phyloP scores from a whole-genome alignment of 257 asterid genomes.

The Parsonsia alboflavescens region DNA sequence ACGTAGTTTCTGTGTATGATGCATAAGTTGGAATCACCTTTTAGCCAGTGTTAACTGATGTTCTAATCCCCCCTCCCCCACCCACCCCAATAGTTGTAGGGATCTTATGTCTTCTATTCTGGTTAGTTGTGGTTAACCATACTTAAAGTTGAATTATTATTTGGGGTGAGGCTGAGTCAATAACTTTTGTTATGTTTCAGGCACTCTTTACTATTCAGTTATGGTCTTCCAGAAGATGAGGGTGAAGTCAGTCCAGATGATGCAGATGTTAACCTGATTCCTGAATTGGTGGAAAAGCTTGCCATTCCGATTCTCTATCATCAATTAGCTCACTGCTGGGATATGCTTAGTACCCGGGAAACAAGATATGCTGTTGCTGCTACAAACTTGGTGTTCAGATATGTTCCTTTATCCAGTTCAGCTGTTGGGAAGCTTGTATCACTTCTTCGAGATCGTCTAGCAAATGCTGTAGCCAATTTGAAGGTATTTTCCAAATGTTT shows the following conservation, averaged over 20 bases:
- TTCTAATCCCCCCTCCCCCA: no score
- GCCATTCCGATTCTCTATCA: conserved; percentile 85
- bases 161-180: conserved; percentile 1
- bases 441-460: conserved; percentile 71
- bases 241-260: conserved; percentile 37
- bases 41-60: background rate
- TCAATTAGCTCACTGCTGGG: conserved; percentile 76
- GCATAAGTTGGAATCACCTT: background rate
- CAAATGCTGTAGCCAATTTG: conserved; percentile 70
- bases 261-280: conserved; percentile 78
- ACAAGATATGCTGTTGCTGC: conserved; percentile 76
- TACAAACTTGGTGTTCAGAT: conserved; percentile 55
- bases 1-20: background rate
- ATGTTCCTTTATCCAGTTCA: conserved; percentile 60
- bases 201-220: conserved; percentile 72
- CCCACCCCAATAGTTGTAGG: background rate
- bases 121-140: background rate
- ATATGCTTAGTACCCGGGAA: conserved; percentile 77
- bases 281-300: conserved; percentile 74
- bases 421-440: conserved; percentile 60
- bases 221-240: conserved; percentile 64
- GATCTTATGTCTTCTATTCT: background rate
- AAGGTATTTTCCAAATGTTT: conserved; percentile 34
- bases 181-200: conserved; percentile 32
- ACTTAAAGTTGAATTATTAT: background rate